Percentiles rank a stretch among this genome's conserved stretches.
phyloP scores from a whole-genome alignment of 208 protist genomes.

The Trypanosoma theileri region DNA sequence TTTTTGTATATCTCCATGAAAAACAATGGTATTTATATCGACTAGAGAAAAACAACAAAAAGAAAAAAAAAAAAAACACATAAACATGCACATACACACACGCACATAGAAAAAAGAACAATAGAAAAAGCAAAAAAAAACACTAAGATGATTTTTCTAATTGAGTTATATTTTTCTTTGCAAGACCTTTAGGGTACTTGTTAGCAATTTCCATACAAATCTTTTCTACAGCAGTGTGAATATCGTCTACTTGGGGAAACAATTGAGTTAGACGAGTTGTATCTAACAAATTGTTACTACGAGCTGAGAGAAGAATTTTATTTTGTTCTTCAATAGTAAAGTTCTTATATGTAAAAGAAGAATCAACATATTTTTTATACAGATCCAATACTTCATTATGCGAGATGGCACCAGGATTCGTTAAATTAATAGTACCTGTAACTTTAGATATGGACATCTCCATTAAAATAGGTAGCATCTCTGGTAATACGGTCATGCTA shows the following conservation, averaged over 20 bases:
- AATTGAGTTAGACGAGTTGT: slow-evolving; percentile 33
- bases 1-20: no score
- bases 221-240: slow-evolving; percentile 53
- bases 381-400: slow-evolving; percentile 59
- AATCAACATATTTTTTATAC: slow-evolving; percentile 59
- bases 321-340: slow-evolving; percentile 60
- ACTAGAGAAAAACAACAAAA: slow-evolving; percentile 6
- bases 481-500: slow-evolving; percentile 62
- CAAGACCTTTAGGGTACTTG: slow-evolving; percentile 37
- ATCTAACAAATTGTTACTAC: slow-evolving; percentile 51
- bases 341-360: slow-evolving; percentile 46
- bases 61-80: slow-evolving; percentile 12
- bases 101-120: not conserved
- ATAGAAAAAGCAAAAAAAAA: not conserved
- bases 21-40: no score
- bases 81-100: not conserved
- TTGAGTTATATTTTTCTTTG: slow-evolving; percentile 17
- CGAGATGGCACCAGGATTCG: slow-evolving; percentile 57
- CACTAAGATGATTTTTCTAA: not conserved
- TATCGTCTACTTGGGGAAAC: slow-evolving; percentile 38
- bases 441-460: slow-evolving; percentile 35
- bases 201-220: slow-evolving; percentile 41
- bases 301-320: slow-evolving; percentile 48
- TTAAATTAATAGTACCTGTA: slow-evolving; percentile 57
- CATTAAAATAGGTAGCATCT: slow-evolving; percentile 46